These are phyloP conservation scores for Candida corydali DNA, from an alignment of 805 yeast genomes.

Conservation along the genomic window DNA sequence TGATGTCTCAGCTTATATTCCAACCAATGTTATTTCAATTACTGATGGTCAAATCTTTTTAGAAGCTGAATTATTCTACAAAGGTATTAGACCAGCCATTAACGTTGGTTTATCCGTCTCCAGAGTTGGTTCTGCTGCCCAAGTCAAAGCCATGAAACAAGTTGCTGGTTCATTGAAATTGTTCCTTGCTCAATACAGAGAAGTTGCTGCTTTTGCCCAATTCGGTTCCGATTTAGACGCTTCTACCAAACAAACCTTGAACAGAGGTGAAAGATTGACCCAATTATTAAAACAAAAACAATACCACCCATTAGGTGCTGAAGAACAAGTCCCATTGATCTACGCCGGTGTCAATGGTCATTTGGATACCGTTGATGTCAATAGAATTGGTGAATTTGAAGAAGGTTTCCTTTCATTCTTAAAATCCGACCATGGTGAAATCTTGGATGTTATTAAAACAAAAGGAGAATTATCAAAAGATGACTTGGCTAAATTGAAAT, in stretches of 20 bases:
- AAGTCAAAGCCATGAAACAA: slow-evolving; percentile 99
- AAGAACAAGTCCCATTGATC: slow-evolving; percentile 98
- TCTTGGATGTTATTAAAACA: slow-evolving; percentile 75
- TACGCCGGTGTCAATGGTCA: slow-evolving; percentile 99
- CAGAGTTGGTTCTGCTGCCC: slow-evolving; percentile 99
- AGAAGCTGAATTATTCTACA: slow-evolving; percentile 99
- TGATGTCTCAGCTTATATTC: slow-evolving; percentile 97
- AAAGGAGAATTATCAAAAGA: slow-evolving; percentile 91
- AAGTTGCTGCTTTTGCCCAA: slow-evolving; percentile 99
- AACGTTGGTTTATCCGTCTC: slow-evolving; percentile 99
- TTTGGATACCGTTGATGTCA: slow-evolving; percentile 83
- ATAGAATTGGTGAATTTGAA: slow-evolving; percentile 89
- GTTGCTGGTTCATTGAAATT: slow-evolving; percentile 99
- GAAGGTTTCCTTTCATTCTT: slow-evolving; percentile 86
- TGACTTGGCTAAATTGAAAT: slow-evolving; percentile 77
- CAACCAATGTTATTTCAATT: slow-evolving; percentile 96
- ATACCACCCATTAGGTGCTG: slow-evolving; percentile 94
- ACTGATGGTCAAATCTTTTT: slow-evolving; percentile 98
- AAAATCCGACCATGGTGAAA: slow-evolving; percentile 82
- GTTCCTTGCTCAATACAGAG: slow-evolving; percentile 99
- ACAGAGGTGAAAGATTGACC: slow-evolving; percentile 99
- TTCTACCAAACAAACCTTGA: slow-evolving; percentile 97
- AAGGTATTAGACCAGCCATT: slow-evolving; percentile 99
- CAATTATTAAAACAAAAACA: slow-evolving; percentile 98
- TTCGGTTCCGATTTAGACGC: slow-evolving; percentile 99